Conservation (phyloP, 2,329 filamentous ascomycete genomes). For the Botrytis hyacinthi region DNA sequence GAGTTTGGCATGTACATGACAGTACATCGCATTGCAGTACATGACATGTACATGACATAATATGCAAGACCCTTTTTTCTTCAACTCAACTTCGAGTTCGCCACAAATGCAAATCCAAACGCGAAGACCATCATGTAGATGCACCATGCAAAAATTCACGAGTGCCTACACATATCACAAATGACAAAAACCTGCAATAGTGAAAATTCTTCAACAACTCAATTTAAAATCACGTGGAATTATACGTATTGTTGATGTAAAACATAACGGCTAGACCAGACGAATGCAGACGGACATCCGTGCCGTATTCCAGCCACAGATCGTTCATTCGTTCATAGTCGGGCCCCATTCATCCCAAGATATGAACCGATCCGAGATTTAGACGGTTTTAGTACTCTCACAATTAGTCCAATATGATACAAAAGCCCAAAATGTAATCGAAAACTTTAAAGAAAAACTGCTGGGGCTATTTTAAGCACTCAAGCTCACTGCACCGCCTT, state of each 20-base stretch:
- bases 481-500: not conserved
- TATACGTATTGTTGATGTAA: not conserved
- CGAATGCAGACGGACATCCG: not conserved
- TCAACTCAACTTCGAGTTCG: not conserved
- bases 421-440: conserved; percentile 7
- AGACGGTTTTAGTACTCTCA: not conserved
- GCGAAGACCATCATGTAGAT: not conserved
- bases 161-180: not conserved
- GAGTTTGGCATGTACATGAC: not conserved
- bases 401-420: conserved; percentile 5
- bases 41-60: conserved; percentile 4
- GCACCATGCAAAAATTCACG: not conserved
- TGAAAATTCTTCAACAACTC: conserved; percentile 5
- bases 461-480: not conserved
- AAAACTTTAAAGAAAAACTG: not conserved
- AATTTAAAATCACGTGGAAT: conserved; percentile 12
- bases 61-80: not conserved
- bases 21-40: not conserved
- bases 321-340: not conserved
- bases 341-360: not conserved
- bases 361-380: not conserved
- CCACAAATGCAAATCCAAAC: not conserved
- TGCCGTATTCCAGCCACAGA: conserved; percentile 4
- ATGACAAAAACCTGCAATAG: not conserved
- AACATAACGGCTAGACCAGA: not conserved